Evolutionary conservation across 352 stramenopile species (phyloP), one percentile per base, ranked within the genome.

Genomic region (Pythium insidiosum): DNA sequence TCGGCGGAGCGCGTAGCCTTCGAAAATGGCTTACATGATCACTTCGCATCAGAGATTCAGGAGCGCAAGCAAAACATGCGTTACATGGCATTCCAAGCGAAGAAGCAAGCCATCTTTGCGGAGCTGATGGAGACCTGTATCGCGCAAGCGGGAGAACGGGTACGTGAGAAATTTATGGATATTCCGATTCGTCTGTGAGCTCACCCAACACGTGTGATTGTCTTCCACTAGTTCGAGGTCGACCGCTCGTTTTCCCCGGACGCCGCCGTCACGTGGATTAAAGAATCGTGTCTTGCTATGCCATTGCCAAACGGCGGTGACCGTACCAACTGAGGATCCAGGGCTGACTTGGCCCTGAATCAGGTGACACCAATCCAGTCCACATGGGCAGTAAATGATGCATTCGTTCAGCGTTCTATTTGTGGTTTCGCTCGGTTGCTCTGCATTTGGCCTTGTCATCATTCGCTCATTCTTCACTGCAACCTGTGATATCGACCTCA

Each of bases 61-160:
- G 51, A 59, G 12, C 43, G 39, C 25, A 20, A 16, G 43, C 37
- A 59, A 28, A 22, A 39, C 5, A 30, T 59, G 18, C 25, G 24
- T 13, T 53, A 34, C 30, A 44, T 44, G 2, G 34, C 39, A 10
- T 12, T 59, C 11, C 23, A 48, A 30, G 24, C 51, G 26, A 53
- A 49, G 28, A 59, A 59, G 44, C 50, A 53, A 13, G 19, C 18
- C 22, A 53, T 53, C 19, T 33, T 59, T 19, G 7, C 49, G 4
- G 44, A 53, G 13, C 51, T 59, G 24, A 18, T 59, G 12, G 26
- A 50, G 9, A 13, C 29, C n/a, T 59, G 51, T n/a, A 34, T 59
- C 43, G 42, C 38, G 2, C 20, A 46, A 15, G 44, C 44, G 25
- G 51, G 51, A 3, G 18, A 30, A 18, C 51, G 34, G 39, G 51